Base-by-base conservation (phyloP, 1,284 basidiomycete genomes). In the Heliocybe sulcata region DNA sequence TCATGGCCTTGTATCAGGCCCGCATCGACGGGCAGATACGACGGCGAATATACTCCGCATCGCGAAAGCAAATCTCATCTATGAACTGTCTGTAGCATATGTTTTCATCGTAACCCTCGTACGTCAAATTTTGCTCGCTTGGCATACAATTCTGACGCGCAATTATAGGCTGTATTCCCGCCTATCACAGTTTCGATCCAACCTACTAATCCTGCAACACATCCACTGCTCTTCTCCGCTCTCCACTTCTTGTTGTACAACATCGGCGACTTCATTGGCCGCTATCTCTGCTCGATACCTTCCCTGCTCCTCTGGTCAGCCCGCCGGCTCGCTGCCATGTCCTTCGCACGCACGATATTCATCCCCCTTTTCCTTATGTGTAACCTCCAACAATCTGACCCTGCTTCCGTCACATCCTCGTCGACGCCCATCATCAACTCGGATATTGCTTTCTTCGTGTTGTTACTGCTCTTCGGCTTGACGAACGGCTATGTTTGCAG, bases 321-420 rank as follows among this genome's bases (percentile, higher is more conserved):
- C 3, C 74, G 71, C 35, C 76, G 77, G 33, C 78, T 93, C 25
- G 67, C 90, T 12, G 64, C 65, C 2, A 69, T 92, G 38, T 87
- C 92, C 20, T 66, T 90, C 35, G 67, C 80, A 2, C 83, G 92
- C 47, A 87, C 86, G 0, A 64, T 87, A 33, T 94, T 95, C 70
- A 81, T 95, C 56, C 90, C 91, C 25, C 64, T 94, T 45, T 87
- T 95, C 69, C 77, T 95, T 20, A 76, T 87, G 65, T 95, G 92
- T 76, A 95, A 95, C 65, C 65, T 92, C 35, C 80, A 82, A 60
- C 76, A 76, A 49, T 6, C 8, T 71, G 76, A 35, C 64, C 67
- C 9, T 6, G 45, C 65, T n/a, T 33, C 60, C 27, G 56, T 60
- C 3, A 51, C 59, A 6, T 57, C 60, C 3, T 55, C 69, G 12